Evolutionary conservation across 1,284 basidiomycete species (phyloP).

Genomic region (Cystobasidium slooffiae): DNA sequence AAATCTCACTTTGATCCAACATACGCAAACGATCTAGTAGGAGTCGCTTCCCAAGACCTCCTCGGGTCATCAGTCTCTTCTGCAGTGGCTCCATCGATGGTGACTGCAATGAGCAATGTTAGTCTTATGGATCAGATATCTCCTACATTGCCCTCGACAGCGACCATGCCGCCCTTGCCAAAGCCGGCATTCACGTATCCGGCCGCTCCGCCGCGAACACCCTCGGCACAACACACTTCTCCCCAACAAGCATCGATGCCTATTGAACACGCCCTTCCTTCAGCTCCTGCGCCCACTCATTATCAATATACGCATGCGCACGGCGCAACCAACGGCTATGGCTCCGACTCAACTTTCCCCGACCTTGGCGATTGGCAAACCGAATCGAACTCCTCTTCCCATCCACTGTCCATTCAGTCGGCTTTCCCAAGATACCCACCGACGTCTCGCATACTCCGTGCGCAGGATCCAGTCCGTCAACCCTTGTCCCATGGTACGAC

Average conservation of each 20-base stretch:
- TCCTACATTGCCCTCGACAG: conserved; percentile 7
- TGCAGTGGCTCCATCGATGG: neutral
- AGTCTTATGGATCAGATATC: conserved; percentile 28
- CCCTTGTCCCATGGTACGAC: neutral
- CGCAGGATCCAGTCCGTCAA: neutral
- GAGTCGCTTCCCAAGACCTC: neutral
- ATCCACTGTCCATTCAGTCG: conserved; percentile 1
- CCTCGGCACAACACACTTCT: neutral
- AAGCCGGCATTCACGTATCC: conserved; percentile 7
- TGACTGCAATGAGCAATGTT: too few relatives aligned
- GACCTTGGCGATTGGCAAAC: conserved; percentile 14
- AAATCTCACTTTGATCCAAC: conserved; percentile 43
- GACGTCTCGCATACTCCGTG: neutral
- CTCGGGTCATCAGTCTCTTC: neutral
- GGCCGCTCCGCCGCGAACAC: neutral
- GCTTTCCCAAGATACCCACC: neutral
- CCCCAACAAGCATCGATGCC: neutral
- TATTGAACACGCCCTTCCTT: neutral
- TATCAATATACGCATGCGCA: neutral
- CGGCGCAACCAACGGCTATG: neutral
- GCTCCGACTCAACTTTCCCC: neutral
- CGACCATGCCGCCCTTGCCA: neutral
- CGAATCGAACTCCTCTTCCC: neutral
- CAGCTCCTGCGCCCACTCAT: conserved; percentile 5
- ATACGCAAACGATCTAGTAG: conserved; percentile 36